Conservation (phyloP, 2,329 filamentous ascomycete genomes). For the Keithomyces neogunnii region DNA sequence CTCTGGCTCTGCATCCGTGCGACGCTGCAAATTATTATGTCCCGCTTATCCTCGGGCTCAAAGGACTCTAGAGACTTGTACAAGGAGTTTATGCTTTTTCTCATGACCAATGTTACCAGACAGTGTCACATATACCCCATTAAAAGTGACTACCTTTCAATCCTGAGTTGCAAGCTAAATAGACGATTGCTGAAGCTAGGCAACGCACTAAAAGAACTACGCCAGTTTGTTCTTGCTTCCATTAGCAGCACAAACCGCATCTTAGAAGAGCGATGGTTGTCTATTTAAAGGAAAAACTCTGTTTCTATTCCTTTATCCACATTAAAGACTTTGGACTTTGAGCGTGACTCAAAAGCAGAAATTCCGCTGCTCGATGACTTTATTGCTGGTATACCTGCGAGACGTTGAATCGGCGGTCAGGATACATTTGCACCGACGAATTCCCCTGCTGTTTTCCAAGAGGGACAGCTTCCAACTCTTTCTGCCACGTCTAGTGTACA, state of each 20-base stretch:
- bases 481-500: background rate
- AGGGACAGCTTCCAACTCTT: background rate
- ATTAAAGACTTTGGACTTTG: conserved; percentile 2
- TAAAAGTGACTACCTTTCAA: conserved; percentile 19
- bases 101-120: conserved; percentile 1
- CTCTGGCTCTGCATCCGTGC: conserved; percentile 49
- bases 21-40: conserved; percentile 28
- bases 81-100: conserved; percentile 6
- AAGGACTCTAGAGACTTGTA: background rate
- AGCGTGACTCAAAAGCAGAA: conserved; percentile 3
- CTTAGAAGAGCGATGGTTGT: conserved; percentile 9
- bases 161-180: conserved; percentile 33
- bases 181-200: conserved; percentile 31
- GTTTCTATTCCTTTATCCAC: background rate
- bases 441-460: background rate
- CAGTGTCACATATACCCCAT: background rate
- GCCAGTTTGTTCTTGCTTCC: background rate
- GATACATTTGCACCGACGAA: background rate
- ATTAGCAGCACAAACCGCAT: conserved; percentile 1
- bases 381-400: background rate
- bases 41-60: conserved; percentile 4
- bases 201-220: background rate
- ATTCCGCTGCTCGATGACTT: conserved; percentile 10
- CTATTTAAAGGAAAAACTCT: conserved; percentile 42
- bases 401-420: background rate